Evolutionary conservation across 257 asterid genomes (phyloP).

Genomic region (Forsythia suspensa): DNA sequence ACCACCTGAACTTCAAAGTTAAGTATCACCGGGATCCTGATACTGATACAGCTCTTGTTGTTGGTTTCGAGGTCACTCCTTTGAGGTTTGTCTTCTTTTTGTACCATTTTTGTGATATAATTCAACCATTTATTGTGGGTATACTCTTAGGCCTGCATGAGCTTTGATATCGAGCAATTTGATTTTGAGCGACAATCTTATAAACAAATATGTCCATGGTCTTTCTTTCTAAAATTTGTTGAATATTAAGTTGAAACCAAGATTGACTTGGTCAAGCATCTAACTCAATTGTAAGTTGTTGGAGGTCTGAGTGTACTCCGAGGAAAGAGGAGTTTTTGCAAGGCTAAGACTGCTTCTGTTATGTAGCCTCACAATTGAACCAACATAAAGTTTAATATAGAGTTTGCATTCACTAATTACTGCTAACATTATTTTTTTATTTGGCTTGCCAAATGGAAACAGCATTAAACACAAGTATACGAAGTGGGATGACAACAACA

Average conservation of each 20-base stretch:
- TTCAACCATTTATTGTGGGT: background rate
- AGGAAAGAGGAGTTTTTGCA: background rate
- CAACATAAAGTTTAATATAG: background rate
- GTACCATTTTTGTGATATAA: background rate
- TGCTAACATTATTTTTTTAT: background rate
- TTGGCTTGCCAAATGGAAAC: constrained; percentile 12
- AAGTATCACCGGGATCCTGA: constrained; percentile 50
- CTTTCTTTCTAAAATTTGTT: background rate
- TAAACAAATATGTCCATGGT: background rate
- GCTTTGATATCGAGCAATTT: background rate
- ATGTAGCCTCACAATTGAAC: background rate
- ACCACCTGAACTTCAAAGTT: constrained; percentile 55
- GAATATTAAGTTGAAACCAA: background rate
- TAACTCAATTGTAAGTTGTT: background rate
- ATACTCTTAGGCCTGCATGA: background rate
- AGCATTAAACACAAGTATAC: constrained; percentile 48
- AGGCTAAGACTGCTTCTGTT: background rate
- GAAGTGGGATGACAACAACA: constrained; percentile 42
- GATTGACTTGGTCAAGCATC: background rate
- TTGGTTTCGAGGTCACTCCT: constrained; percentile 59
- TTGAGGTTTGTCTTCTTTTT: constrained; percentile 31
- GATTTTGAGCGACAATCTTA: background rate
- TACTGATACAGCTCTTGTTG: constrained; percentile 43
- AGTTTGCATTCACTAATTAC: background rate
- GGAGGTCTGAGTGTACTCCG: background rate